These are phyloP conservation scores for sweet orange (Citrus sinensis) DNA, from an alignment of 345 rosid species.

Conservation along the genomic window DNA sequence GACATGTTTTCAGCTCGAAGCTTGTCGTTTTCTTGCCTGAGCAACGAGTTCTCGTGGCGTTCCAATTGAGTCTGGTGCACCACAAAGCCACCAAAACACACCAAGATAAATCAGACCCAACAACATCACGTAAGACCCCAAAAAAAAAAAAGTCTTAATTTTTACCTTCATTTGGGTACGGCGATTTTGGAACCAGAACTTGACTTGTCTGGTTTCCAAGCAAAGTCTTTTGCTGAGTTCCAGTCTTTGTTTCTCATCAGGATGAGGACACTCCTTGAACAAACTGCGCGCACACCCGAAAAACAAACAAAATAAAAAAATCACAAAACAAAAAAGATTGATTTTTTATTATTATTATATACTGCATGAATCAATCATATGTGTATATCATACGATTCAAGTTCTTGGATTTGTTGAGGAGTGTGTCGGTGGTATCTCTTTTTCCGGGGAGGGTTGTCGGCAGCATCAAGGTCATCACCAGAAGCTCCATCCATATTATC, in stretches of 20 bases:
- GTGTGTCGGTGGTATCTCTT: constrained; percentile 99
- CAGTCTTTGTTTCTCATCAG: constrained; percentile 87
- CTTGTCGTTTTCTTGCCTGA: constrained; percentile 89
- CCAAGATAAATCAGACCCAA: too few species aligned
- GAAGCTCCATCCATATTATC: constrained; percentile 92
- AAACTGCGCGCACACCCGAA: constrained; percentile 26
- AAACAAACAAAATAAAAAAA: not conserved
- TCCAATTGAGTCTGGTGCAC: constrained; percentile 70
- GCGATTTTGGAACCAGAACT: constrained; percentile 99
- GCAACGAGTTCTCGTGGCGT: constrained; percentile 80
- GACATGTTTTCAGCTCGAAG: constrained; percentile 85
- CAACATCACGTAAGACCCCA: too few species aligned
- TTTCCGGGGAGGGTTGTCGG: constrained; percentile 82
- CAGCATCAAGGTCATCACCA: constrained; percentile 92
- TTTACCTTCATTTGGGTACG: constrained; percentile 93
- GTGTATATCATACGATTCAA: constrained; percentile 62
- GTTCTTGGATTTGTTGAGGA: constrained; percentile 99
- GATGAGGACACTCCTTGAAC: constrained; percentile 96
- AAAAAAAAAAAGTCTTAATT: too few species aligned
- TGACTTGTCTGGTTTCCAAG: constrained; percentile 88
- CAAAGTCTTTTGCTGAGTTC: constrained; percentile 79
- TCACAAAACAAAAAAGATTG: not conserved
- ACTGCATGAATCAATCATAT: not conserved
- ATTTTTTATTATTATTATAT: too few species aligned
- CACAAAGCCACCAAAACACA: too few species aligned